phyloP scores from a whole-genome alignment of 495 filamentous ascomycete genomes.

The Tuber magnatum region DNA sequence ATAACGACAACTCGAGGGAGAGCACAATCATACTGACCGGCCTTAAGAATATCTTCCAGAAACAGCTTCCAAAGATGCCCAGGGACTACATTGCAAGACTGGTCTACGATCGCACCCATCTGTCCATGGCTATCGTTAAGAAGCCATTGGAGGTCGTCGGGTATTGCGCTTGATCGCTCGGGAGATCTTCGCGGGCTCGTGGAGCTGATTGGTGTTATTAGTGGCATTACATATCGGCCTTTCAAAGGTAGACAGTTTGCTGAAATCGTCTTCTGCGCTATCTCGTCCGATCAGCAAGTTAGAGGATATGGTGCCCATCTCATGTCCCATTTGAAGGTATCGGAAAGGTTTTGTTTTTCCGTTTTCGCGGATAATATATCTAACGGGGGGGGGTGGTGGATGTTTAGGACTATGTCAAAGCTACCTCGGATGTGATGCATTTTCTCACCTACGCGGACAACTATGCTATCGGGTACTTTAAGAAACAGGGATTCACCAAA shows the following conservation, averaged over 20 bases:
- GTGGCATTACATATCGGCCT: conserved; percentile 89
- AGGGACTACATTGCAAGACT: conserved; percentile 97
- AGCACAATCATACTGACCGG: conserved; percentile 92
- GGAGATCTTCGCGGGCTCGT: background rate
- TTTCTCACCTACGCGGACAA: conserved; percentile 99
- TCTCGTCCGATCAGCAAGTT: conserved; percentile 95
- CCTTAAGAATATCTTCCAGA: conserved; percentile 96
- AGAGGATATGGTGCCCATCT: conserved; percentile 97
- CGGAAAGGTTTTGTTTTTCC: background rate
- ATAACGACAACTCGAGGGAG: conserved; percentile 84
- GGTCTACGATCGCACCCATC: conserved; percentile 92
- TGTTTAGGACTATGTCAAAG: conserved; percentile 79
- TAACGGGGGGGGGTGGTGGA: conserved; percentile 22
- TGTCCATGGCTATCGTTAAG: conserved; percentile 96
- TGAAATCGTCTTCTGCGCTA: conserved; percentile 97
- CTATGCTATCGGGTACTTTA: conserved; percentile 98
- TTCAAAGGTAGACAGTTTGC: conserved; percentile 91
- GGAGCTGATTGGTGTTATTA: conserved; percentile 5
- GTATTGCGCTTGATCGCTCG: conserved; percentile 15
- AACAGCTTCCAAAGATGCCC: conserved; percentile 97
- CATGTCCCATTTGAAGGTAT: conserved; percentile 84
- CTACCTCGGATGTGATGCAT: conserved; percentile 92
- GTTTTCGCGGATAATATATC: conserved; percentile 9
- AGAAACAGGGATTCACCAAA: conserved; percentile 98
- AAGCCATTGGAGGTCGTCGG: conserved; percentile 87